Evolutionary conservation across 768 basidiomycete genomes (phyloP), one percentile per base, ranked within the genome.

Genomic region (Coprinopsis sp.): DNA sequence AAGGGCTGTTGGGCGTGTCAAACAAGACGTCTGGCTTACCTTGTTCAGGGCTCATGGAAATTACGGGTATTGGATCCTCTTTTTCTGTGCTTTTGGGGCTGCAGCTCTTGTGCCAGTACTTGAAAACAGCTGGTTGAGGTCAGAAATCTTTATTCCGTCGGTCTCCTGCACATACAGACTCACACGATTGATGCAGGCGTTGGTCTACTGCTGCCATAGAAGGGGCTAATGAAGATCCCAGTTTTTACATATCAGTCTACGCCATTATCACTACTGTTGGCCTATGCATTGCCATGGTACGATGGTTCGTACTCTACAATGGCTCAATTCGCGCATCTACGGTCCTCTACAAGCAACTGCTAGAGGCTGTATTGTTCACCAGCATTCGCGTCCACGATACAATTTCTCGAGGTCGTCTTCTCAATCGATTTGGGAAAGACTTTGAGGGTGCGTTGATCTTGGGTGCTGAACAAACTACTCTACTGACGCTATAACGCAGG

Each of bases 301-400:
- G 84, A 21, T 88, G 78, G 72, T 78, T 87, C 44, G 69, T 90
- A 3, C 77, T 92, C n/a, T 95, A 93, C 62, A 68, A 65, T 18
- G 92, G 92, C 12, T 86, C 87, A n/a, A 84, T 95, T 50, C 78
- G 77, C 47, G 90, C 91, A 2, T 91, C 89, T 1, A 74, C 71
- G 2, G 77, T 84, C 14, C 71, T 94, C 11, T 91, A 95, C 65
- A 72, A 87, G 59, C 68, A 71, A 28, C 72, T 94, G 29, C 68
- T 94, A 21, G 87, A 94, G 58, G 64, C 82, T 1, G 83, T 95
- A 2, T 69, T 96, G 1, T 93, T 93, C 57, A 89, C 92, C 6
- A 80, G 90, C 37, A 83, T 95, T 47, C 79, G 92, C 33, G 95
- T 96, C 73, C 93, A 95, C 55, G 93, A 96, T 58, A 96, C 92